Evolutionary conservation across 768 basidiomycete species (phyloP), one percentile per base, ranked within the genome.

Genomic region (Leccinum incarnatum): DNA sequence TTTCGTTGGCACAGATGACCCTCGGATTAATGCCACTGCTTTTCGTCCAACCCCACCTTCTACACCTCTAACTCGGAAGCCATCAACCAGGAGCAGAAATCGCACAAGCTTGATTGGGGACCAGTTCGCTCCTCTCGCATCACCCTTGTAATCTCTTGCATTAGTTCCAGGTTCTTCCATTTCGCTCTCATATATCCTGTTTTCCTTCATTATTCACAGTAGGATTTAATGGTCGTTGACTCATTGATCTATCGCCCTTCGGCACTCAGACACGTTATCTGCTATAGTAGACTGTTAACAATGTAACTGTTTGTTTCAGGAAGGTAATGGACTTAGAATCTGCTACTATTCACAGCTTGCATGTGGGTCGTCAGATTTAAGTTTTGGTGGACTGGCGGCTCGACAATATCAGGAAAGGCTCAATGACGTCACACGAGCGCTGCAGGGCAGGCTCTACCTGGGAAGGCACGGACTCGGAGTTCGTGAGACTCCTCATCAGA

Each of bases 1-100:
- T n/a, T 40, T 64, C 17, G 76, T 71, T n/a, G 76, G 78, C 27
- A 62, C 60, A 12, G 65, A 68, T 34, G 68, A 74, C 27, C 58
- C 78, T 57, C 75, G 61, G 36, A 68, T 78, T 23, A 68, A 77
- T 58, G 77, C 78, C 36, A 77, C 79, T 62, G 72, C 78, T 32
- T 57, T 59, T 46, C 65, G 51, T 5, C 40, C 60, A 27, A 25
- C 61, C 53, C 59, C 62, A 23, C 64, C 58, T 23, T 40, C 70
- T 14, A 85, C 87, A 10, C 87, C 86, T 7, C 78, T 91, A 51
- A 90, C 89, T 12, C 79, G 85, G 59, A 85, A 83, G 59, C 85
- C 86, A 12, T 88, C 88, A 54, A 75, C 71, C 50, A 74, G 85
- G 59, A 81, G 78, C 59, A 85, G 83, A 69, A 81, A 80, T 47